Evolutionary conservation across 202 grass and related monocot genomes (phyloP).

Genomic region (Digitaria exilis): DNA sequence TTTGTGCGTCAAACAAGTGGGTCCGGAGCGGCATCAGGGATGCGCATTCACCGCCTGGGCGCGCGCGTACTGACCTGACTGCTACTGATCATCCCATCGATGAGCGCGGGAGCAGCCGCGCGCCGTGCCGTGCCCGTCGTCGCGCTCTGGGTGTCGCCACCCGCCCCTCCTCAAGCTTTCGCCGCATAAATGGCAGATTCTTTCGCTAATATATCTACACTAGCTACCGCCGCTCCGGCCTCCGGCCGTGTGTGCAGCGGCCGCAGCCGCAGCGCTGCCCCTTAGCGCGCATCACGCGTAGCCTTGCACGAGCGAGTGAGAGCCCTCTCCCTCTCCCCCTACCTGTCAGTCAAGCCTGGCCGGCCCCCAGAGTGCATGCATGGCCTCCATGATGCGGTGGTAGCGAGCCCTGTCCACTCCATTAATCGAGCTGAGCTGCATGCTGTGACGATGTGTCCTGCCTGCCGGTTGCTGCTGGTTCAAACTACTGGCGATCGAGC

Average conservation of each 20-base stretch:
- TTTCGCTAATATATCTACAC: constrained; percentile 46
- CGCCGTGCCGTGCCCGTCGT: constrained; percentile 52
- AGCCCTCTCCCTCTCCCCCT: not conserved
- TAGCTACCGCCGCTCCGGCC: no score
- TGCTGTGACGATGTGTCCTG: no score
- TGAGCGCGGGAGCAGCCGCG: constrained; percentile 8
- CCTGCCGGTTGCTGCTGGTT: not conserved
- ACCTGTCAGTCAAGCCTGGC: constrained; percentile 12
- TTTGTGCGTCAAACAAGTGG: constrained; percentile 50
- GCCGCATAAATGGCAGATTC: constrained; percentile 54
- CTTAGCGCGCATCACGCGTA: not conserved
- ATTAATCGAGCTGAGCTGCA: constrained; percentile 17
- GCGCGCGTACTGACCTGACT: constrained; percentile 22
- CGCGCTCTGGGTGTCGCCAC: constrained; percentile 56
- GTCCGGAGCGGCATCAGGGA: constrained; percentile 38
- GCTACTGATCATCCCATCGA: constrained; percentile 1
- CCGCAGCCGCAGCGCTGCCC: not conserved
- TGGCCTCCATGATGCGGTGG: not conserved
- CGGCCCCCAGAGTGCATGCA: constrained; percentile 24
- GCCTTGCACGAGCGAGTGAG: not conserved
- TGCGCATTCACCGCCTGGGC: constrained; percentile 58
- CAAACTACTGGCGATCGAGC: no score
- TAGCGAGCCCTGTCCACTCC: not conserved
- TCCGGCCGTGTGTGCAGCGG: no score
- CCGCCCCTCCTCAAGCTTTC: constrained; percentile 35